These are phyloP conservation scores for Dictyostelium intermedium DNA, from an alignment of 78 protist species.

Conservation along the genomic window DNA sequence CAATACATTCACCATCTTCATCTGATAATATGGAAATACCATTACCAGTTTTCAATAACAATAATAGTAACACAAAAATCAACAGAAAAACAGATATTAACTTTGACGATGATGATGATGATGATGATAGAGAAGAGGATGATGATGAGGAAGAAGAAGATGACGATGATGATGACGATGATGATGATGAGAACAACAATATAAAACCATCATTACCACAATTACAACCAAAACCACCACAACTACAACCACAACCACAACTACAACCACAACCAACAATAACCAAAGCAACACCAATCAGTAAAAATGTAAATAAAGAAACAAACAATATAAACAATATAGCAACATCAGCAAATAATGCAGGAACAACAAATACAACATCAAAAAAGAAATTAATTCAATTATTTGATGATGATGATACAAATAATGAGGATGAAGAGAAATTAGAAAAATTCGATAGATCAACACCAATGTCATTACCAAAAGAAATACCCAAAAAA, in stretches of 20 bases:
- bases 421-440: background rate
- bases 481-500: background rate
- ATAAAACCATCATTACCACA: background rate
- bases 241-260: background rate
- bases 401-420: constrained; percentile 16
- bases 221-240: background rate
- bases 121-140: constrained; percentile 51
- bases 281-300: constrained; percentile 2
- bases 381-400: constrained; percentile 23
- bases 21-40: background rate
- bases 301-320: background rate
- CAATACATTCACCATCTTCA: background rate
- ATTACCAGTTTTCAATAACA: constrained; percentile 38
- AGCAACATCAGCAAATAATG: constrained; percentile 15
- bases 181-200: background rate
- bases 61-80: background rate
- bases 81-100: background rate
- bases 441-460: constrained; percentile 15
- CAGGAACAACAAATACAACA: background rate
- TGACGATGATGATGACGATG: constrained; percentile 12
- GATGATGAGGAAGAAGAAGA: constrained; percentile 49
- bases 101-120: constrained; percentile 38
- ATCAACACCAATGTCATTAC: background rate
- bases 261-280: background rate
- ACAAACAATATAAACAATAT: background rate